phyloP scores from a whole-genome alignment of 305 asterid species.

The Fraxinus latifolia region DNA sequence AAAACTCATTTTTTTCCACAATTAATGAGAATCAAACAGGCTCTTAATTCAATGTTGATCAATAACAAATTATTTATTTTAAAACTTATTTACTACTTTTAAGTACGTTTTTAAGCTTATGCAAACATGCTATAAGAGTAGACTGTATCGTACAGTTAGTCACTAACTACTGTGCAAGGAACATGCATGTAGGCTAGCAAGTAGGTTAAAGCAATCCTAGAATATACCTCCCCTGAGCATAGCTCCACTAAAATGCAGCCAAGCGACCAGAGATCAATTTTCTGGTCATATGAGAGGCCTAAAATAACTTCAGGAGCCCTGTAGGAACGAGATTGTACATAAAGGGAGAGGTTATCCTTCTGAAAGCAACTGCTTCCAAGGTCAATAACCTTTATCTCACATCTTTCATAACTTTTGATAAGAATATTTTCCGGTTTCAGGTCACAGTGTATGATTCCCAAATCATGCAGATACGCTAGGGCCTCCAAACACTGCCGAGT shows the following conservation, averaged over 20 bases:
- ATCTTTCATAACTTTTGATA: slow-evolving; percentile 76
- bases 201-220: not conserved
- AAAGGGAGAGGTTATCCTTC: slow-evolving; percentile 67
- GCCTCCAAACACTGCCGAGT: slow-evolving; percentile 91
- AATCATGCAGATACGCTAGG: slow-evolving; percentile 60
- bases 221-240: slow-evolving; percentile 73
- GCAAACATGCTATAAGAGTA: not conserved
- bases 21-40: not conserved
- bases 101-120: not conserved
- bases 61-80: not conserved
- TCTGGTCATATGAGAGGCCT: slow-evolving; percentile 84
- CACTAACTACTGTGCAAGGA: not conserved
- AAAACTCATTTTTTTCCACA: no score
- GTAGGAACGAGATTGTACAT: slow-evolving; percentile 95
- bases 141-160: not conserved
- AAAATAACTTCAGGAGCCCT: slow-evolving; percentile 97
- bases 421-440: slow-evolving; percentile 95
- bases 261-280: slow-evolving; percentile 92
- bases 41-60: not conserved
- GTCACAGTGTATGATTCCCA: slow-evolving; percentile 95
- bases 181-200: not conserved
- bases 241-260: slow-evolving; percentile 93
- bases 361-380: slow-evolving; percentile 98
- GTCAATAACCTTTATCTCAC: slow-evolving; percentile 89
- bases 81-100: not conserved